These are phyloP conservation scores for Ophiostoma sp. DNA, from an alignment of 2,329 filamentous ascomycete species.

Conservation along the genomic window DNA sequence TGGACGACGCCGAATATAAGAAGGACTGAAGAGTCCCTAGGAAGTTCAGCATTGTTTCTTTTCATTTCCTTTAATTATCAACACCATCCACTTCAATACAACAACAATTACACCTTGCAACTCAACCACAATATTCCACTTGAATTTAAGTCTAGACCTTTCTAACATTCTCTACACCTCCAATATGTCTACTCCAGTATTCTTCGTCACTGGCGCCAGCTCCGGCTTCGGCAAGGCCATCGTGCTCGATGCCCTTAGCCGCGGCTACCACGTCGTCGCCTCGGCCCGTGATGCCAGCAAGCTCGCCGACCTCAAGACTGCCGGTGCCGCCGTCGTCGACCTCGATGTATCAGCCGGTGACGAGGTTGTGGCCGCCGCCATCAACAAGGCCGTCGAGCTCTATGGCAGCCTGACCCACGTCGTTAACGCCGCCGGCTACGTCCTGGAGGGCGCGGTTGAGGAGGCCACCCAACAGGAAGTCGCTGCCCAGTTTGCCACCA, in stretches of 20 bases:
- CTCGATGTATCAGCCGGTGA: neutral
- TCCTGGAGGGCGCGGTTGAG: neutral
- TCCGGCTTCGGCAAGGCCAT: constrained; percentile 10
- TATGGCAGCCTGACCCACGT: constrained; percentile 6
- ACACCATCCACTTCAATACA: too few relatives aligned
- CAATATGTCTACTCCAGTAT: neutral
- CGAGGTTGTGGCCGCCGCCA: neutral
- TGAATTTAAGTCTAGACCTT: too few relatives aligned
- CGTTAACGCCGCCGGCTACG: constrained; percentile 4
- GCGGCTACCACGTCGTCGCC: constrained; percentile 5
- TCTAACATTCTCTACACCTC: too few relatives aligned
- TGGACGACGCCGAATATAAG: neutral
- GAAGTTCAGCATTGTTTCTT: neutral
- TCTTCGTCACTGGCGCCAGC: constrained; percentile 4
- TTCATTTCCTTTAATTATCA: too few relatives aligned
- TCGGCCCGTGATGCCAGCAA: neutral
- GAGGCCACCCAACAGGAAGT: neutral
- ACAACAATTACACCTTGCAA: too few relatives aligned
- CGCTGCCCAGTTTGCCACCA: neutral
- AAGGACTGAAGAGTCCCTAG: neutral
- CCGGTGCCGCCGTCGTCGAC: neutral
- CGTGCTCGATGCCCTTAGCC: neutral
- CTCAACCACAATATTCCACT: too few relatives aligned
- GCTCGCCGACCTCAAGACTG: neutral
- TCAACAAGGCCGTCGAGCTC: neutral